Percentiles rank a stretch among this genome's conserved stretches.
Conservation (phyloP, 2,329 filamentous ascomycete species). For the Aspergillus calidoustus region DNA sequence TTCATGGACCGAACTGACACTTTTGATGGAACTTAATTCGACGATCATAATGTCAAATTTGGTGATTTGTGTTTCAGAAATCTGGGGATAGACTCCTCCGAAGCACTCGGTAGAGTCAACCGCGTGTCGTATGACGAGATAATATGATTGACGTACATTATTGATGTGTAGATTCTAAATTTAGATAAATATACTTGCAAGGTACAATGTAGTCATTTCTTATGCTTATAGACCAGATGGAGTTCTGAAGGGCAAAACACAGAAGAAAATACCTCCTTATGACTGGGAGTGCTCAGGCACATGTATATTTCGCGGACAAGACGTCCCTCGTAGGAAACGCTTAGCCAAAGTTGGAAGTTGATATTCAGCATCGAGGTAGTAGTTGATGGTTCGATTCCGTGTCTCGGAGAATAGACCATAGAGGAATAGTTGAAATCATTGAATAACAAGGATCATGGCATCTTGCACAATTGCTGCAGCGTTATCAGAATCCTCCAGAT, state of each 20-base stretch:
- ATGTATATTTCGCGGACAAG: not conserved
- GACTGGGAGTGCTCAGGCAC: too few relatives aligned
- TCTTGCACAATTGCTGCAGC: not conserved
- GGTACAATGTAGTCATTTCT: too few relatives aligned
- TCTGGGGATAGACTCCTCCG: not conserved
- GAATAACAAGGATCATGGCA: too few relatives aligned
- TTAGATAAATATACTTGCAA: too few relatives aligned
- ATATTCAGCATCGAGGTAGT: too few relatives aligned
- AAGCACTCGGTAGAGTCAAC: too few relatives aligned
- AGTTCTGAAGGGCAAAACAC: too few relatives aligned
- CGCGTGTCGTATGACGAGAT: not conserved
- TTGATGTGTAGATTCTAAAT: not conserved
- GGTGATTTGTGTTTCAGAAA: not conserved
- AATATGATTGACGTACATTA: not conserved
- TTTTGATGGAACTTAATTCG: not conserved
- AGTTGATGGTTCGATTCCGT: not conserved
- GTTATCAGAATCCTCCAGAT: not conserved
- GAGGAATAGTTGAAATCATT: conserved; percentile 16
- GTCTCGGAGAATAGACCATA: conserved; percentile 20
- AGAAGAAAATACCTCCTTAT: too few relatives aligned
- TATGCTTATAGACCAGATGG: too few relatives aligned
- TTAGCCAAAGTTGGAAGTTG: too few relatives aligned
- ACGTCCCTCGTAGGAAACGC: conserved; percentile 1
- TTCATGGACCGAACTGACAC: not conserved
- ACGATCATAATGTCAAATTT: conserved; percentile 21